Conservation (phyloP, 305 asterid species). For the Fraxinus ornus region DNA sequence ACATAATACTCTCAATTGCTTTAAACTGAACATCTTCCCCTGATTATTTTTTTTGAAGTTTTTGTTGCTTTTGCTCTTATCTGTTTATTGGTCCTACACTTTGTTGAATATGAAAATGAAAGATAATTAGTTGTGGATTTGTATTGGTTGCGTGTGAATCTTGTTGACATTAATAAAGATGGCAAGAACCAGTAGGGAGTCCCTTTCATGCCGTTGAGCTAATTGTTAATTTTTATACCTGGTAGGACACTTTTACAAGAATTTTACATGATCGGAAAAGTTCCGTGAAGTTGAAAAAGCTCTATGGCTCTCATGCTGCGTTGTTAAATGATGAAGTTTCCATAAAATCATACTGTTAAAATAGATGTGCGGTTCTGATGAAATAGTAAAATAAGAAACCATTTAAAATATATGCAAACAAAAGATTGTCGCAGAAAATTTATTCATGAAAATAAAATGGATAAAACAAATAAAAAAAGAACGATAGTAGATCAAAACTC, state of each 20-base stretch:
- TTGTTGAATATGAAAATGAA: neutral
- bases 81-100: neutral
- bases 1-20: neutral
- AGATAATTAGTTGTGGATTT: neutral
- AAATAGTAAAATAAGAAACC: neutral
- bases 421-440: too few species aligned
- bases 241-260: neutral
- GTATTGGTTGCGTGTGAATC: neutral
- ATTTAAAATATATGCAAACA: neutral
- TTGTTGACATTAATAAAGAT: neutral
- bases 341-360: neutral
- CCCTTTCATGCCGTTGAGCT: neutral
- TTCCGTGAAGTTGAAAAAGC: neutral
- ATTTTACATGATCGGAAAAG: too few species aligned
- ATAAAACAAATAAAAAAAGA: neutral
- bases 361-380: neutral
- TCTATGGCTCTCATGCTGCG: neutral
- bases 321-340: neutral
- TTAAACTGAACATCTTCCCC: neutral
- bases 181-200: neutral
- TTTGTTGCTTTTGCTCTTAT: neutral
- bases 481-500: neutral
- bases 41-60: neutral
- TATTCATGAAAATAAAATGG: neutral
- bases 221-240: neutral